phyloP scores from a whole-genome alignment of 1,284 basidiomycete species.

The Naganishia albida region DNA sequence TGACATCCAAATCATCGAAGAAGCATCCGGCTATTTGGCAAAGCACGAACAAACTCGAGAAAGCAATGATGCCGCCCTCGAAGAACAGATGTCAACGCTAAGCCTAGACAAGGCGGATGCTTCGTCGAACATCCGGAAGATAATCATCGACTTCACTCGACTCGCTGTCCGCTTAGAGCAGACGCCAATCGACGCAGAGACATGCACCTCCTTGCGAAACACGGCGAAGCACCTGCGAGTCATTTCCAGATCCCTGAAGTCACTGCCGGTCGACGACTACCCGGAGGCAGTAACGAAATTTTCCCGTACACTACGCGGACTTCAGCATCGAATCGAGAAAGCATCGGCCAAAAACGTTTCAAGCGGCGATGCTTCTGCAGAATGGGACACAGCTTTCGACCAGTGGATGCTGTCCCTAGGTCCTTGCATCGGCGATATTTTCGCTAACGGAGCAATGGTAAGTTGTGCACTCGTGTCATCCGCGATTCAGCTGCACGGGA shows the following conservation, averaged over 20 bases:
- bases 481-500: conserved; percentile 4
- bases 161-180: conserved; percentile 7
- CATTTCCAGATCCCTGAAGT: background rate
- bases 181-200: background rate
- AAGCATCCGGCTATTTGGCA: conserved; percentile 34
- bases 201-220: background rate
- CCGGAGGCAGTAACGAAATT: conserved; percentile 1
- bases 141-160: conserved; percentile 6
- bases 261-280: background rate
- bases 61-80: conserved; percentile 8
- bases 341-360: background rate
- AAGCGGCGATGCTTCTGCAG: background rate
- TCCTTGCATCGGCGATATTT: conserved; percentile 12
- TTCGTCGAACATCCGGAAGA: background rate
- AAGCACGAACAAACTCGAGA: background rate
- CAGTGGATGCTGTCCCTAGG: conserved; percentile 6
- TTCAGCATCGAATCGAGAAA: conserved; percentile 15
- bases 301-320: conserved; percentile 1
- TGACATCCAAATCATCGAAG: conserved; percentile 42
- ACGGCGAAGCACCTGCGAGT: conserved; percentile 9
- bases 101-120: conserved; percentile 10
- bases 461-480: conserved; percentile 20
- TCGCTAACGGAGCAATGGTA: conserved; percentile 26
- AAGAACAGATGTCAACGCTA: conserved; percentile 26
- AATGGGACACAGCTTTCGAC: background rate